Percentiles rank a stretch among this genome's conserved stretches.
These are phyloP conservation scores for Triangularia setosa DNA, from an alignment of 2,329 filamentous ascomycete species.

Conservation along the genomic window DNA sequence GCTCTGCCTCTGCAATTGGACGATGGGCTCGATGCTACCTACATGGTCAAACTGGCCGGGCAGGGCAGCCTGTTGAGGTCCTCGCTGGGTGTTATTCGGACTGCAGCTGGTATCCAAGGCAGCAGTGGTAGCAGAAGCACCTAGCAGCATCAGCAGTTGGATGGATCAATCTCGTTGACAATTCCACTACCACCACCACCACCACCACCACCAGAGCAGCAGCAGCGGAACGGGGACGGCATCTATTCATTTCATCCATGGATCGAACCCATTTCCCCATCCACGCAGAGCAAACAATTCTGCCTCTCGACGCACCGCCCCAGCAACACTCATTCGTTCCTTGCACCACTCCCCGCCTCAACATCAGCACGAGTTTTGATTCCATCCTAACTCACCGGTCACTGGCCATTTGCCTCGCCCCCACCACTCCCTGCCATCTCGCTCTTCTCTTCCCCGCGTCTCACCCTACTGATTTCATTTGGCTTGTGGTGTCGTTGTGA, in stretches of 20 bases:
- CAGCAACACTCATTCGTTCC: conserved; percentile 2
- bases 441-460: conserved; percentile 1
- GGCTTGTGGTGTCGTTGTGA: conserved; percentile 5
- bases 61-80: conserved; percentile 7
- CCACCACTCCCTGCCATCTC: conserved; percentile 17
- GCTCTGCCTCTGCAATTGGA: neutral
- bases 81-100: conserved; percentile 1
- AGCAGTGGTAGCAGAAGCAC: neutral
- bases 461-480: conserved; percentile 5
- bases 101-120: neutral
- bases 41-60: neutral
- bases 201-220: neutral
- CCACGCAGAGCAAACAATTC: conserved; percentile 16
- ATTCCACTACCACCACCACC: neutral
- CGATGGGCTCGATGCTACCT: conserved; percentile 13
- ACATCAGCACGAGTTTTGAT: conserved; percentile 12
- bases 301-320: neutral
- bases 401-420: conserved; percentile 16
- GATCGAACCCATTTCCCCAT: neutral
- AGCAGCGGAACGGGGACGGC: conserved; percentile 8
- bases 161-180: neutral
- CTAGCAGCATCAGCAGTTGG: neutral
- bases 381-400: conserved; percentile 3
- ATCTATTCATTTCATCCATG: neutral
- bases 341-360: neutral